Conservation (phyloP, 768 basidiomycete species). For the Suillus clintonianus region DNA sequence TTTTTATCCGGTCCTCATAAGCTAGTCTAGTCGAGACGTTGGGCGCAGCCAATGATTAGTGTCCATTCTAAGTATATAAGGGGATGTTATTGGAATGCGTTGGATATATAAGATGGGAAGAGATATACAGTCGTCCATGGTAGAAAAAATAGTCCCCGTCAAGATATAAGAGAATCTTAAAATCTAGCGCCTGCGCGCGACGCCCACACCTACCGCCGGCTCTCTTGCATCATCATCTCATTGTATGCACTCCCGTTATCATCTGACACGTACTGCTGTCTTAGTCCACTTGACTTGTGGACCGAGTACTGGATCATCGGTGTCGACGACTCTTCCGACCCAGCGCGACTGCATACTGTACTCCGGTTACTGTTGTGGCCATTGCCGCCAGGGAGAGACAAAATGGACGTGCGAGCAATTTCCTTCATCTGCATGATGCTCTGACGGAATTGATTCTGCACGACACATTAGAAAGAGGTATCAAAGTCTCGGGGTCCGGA, state of each 20-base stretch:
- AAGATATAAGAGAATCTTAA: slow-evolving; percentile 25
- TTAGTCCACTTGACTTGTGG: slow-evolving; percentile 50
- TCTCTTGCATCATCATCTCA: slow-evolving; percentile 46
- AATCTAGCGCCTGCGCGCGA: not conserved
- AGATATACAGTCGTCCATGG: slow-evolving; percentile 4
- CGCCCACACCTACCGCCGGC: slow-evolving; percentile 17
- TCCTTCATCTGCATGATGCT: slow-evolving; percentile 81
- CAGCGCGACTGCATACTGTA: slow-evolving; percentile 48
- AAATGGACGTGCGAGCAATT: slow-evolving; percentile 65
- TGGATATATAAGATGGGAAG: slow-evolving; percentile 9
- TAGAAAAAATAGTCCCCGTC: slow-evolving; percentile 4
- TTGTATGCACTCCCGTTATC: slow-evolving; percentile 48
- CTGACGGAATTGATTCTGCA: slow-evolving; percentile 75
- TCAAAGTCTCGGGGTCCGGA: not conserved
- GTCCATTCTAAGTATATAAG: slow-evolving; percentile 11
- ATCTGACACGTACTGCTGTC: slow-evolving; percentile 53
- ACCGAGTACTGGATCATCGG: slow-evolving; percentile 53
- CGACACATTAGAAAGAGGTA: not conserved
- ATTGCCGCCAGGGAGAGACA: slow-evolving; percentile 49
- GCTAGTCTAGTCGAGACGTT: not conserved
- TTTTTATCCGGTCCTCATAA: not conserved
- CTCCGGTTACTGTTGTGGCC: slow-evolving; percentile 48
- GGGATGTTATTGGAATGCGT: not conserved
- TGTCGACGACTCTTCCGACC: slow-evolving; percentile 55
- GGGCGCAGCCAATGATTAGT: not conserved